A percentile compares a stretch with the other conserved stretches of the same genome.
phyloP scores from a whole-genome alignment of 805 yeast species.

The Pichia exigua region DNA sequence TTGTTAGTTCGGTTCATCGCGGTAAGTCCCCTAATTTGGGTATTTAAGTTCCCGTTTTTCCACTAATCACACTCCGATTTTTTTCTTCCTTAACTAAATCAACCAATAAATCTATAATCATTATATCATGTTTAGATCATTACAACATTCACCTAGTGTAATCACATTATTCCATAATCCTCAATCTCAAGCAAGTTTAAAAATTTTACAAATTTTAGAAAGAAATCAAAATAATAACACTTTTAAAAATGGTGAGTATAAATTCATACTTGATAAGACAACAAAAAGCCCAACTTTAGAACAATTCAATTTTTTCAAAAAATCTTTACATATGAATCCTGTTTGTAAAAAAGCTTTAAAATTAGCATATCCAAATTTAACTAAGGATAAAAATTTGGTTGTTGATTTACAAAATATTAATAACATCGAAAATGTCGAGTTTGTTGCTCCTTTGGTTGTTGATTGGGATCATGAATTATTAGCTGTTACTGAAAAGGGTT shows the following conservation, averaged over 20 bases:
- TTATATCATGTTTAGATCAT: conserved; percentile 32
- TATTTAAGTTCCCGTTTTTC: background rate
- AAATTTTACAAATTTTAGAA: conserved; percentile 12
- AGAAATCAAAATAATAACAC: background rate
- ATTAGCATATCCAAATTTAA: conserved; percentile 24
- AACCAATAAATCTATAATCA: too few relatives aligned
- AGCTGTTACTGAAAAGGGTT: conserved; percentile 40
- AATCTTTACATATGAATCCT: conserved; percentile 22
- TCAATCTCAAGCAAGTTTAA: conserved; percentile 14
- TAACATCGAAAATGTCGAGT: conserved; percentile 18
- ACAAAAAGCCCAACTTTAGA: conserved; percentile 24
- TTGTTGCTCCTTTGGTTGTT: conserved; percentile 41
- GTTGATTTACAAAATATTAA: conserved; percentile 13
- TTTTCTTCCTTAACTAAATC: background rate
- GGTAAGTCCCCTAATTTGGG: background rate
- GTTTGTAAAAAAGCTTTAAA: conserved; percentile 22
- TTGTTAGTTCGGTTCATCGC: background rate
- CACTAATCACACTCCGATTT: background rate
- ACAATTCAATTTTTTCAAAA: conserved; percentile 25
- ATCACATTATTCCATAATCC: conserved; percentile 37
- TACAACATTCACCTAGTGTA: conserved; percentile 38
- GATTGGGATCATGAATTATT: conserved; percentile 55
- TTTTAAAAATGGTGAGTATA: conserved; percentile 9
- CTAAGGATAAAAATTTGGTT: conserved; percentile 10
- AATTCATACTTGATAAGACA: conserved; percentile 21